Evolutionary conservation across 2,329 filamentous ascomycete species (phyloP).

Genomic region (Neophaeococcomyces aloes): DNA sequence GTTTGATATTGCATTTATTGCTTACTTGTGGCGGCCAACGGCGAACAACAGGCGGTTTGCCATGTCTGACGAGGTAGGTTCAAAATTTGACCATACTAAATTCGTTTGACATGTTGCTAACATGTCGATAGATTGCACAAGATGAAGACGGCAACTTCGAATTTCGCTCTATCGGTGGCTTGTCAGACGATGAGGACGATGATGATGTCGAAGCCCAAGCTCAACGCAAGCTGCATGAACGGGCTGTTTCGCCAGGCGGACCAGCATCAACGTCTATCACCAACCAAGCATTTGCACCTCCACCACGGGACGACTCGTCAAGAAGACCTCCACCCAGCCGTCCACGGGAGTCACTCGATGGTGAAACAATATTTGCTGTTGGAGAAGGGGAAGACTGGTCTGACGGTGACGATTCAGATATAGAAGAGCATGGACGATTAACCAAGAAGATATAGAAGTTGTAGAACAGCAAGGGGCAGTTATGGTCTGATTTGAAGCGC

Average conservation of each 20-base stretch:
- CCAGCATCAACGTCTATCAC: conserved; percentile 17
- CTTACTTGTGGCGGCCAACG: conserved; percentile 92
- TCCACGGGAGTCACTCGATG: conserved; percentile 58
- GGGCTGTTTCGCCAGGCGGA: conserved; percentile 13
- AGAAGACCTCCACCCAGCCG: conserved; percentile 20
- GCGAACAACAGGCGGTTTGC: conserved; percentile 95
- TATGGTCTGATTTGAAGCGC: not conserved
- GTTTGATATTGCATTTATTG: conserved; percentile 81
- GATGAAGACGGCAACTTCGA: conserved; percentile 98
- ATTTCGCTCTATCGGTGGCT: conserved; percentile 68
- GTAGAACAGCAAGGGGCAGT: not conserved
- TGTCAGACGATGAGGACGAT: conserved; percentile 56
- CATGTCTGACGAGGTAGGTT: conserved; percentile 85
- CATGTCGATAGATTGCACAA: conserved; percentile 60
- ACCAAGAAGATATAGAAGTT: conserved; percentile 7
- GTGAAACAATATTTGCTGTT: conserved; percentile 92
- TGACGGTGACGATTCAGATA: conserved; percentile 54
- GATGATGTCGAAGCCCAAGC: conserved; percentile 24
- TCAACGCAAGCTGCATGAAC: conserved; percentile 26
- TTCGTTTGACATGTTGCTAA: conserved; percentile 23
- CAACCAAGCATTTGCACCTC: conserved; percentile 12
- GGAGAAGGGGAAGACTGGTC: conserved; percentile 82
- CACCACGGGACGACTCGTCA: not conserved
- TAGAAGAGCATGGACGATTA: conserved; percentile 42
- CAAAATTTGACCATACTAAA: not conserved